Percentiles rank a stretch among this genome's conserved stretches.
Conservation (phyloP, 2,329 filamentous ascomycete species). For the Eurotiales sp. region DNA sequence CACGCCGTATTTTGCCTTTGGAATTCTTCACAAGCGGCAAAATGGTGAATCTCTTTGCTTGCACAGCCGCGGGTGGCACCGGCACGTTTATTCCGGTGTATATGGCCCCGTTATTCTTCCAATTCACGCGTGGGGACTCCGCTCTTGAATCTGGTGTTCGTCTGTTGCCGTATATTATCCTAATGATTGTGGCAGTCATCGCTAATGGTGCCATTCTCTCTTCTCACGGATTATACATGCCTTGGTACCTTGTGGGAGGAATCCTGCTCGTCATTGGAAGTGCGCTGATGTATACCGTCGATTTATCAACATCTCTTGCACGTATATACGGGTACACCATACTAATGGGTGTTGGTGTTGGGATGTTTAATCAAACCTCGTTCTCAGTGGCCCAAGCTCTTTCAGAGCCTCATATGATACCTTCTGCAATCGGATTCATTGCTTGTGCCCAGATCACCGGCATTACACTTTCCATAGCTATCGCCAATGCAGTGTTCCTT, state of each 20-base stretch:
- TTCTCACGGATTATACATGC: conserved; percentile 19
- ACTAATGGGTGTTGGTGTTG: conserved; percentile 21
- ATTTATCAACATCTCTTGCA: conserved; percentile 16
- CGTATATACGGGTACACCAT: conserved; percentile 25
- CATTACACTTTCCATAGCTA: not conserved
- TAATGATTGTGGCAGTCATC: conserved; percentile 19
- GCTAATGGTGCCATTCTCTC: conserved; percentile 21
- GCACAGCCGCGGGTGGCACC: conserved; percentile 25
- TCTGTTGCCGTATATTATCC: conserved; percentile 24
- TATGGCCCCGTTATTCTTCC: conserved; percentile 53
- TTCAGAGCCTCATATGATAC: not conserved
- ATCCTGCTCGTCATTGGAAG: conserved; percentile 21
- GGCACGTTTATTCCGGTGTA: conserved; percentile 39
- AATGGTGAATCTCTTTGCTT: conserved; percentile 38
- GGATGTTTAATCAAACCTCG: conserved; percentile 18
- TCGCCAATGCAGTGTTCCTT: not conserved
- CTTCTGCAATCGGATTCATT: conserved; percentile 1
- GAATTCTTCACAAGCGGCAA: conserved; percentile 41
- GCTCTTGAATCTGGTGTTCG: conserved; percentile 26
- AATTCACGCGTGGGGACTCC: conserved; percentile 45
- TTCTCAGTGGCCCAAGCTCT: conserved; percentile 18
- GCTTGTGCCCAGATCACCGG: not conserved
- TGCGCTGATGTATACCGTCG: conserved; percentile 20
- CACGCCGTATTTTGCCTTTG: conserved; percentile 47
- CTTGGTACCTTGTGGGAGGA: conserved; percentile 25